A percentile compares a stretch with the other conserved stretches of the same genome.
These are phyloP conservation scores for Choricystis sp. DNA, from an alignment of 139 green algal species.

Conservation along the genomic window DNA sequence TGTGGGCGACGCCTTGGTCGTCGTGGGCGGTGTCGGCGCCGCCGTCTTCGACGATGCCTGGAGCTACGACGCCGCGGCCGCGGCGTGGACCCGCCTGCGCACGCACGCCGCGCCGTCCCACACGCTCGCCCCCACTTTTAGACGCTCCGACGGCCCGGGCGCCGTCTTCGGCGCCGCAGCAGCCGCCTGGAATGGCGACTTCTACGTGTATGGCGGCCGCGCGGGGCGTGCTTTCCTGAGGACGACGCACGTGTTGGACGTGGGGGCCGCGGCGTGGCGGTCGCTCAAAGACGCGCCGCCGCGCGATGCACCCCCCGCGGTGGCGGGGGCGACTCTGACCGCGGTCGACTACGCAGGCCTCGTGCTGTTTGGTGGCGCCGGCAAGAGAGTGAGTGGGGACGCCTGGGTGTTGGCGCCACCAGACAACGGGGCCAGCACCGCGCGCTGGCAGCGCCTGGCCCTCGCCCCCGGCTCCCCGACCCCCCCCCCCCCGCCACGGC, in stretches of 20 bases:
- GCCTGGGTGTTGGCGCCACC: background rate
- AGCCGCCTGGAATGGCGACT: background rate
- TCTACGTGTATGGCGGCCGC: conserved; percentile 2
- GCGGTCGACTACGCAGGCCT: conserved; percentile 8
- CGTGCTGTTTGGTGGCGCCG: conserved; percentile 10
- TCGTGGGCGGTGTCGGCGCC: conserved; percentile 9
- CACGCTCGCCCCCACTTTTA: no score
- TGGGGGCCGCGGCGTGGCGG: conserved; percentile 2
- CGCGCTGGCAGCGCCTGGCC: background rate
- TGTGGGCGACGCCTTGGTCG: conserved; percentile 3
- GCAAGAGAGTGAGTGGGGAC: conserved; percentile 2
- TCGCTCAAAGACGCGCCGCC: conserved; percentile 2
- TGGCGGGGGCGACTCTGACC: conserved; percentile 5
- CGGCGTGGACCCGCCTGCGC: background rate
- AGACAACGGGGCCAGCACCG: background rate
- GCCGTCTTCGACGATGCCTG: background rate
- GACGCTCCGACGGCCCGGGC: background rate
- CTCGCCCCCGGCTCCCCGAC: background rate
- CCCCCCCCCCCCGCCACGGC: conserved; percentile 3
- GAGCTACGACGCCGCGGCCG: background rate
- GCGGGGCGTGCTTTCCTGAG: background rate
- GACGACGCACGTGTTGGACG: background rate
- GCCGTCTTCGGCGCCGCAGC: background rate
- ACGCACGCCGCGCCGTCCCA: background rate
- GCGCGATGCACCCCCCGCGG: background rate